phyloP scores from a whole-genome alignment of 495 filamentous ascomycete genomes.

The Rusavskia elegans region DNA sequence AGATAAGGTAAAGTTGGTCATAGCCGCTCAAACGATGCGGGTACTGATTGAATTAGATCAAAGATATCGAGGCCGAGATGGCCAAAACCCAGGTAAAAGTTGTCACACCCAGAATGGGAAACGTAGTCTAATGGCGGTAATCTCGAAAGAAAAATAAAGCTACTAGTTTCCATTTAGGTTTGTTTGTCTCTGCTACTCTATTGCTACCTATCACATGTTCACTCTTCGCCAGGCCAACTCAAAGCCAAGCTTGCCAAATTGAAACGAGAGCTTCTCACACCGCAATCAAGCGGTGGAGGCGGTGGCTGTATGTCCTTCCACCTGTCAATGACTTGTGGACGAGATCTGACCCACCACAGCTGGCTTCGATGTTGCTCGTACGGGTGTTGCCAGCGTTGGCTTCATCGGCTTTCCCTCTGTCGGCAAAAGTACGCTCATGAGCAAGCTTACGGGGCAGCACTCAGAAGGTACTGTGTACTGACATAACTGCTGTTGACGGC shows the following conservation, averaged over 20 bases:
- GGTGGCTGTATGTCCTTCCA: conserved; percentile 44
- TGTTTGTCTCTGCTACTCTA: conserved; percentile 1
- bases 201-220: no score
- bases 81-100: conserved; percentile 25
- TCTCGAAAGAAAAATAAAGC: conserved; percentile 59
- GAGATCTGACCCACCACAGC: conserved; percentile 24
- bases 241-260: conserved; percentile 98
- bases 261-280: conserved; percentile 87
- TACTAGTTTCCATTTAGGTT: conserved; percentile 70
- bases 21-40: conserved; percentile 4
- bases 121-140: background rate
- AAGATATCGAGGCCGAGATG: conserved; percentile 87
- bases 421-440: conserved; percentile 96
- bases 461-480: conserved; percentile 49
- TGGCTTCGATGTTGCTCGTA: conserved; percentile 96
- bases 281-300: conserved; percentile 63
- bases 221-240: conserved; percentile 48
- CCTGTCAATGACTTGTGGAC: background rate
- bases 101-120: no score
- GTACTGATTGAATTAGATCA: conserved; percentile 50
- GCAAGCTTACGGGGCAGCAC: conserved; percentile 81
- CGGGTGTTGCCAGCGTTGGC: conserved; percentile 81
- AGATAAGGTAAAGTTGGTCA: conserved; percentile 55
- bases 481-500: background rate
- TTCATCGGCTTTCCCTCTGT: conserved; percentile 84